Evolutionary conservation across 2,329 filamentous ascomycete genomes (phyloP).

Genomic region (Xylaria sp.): DNA sequence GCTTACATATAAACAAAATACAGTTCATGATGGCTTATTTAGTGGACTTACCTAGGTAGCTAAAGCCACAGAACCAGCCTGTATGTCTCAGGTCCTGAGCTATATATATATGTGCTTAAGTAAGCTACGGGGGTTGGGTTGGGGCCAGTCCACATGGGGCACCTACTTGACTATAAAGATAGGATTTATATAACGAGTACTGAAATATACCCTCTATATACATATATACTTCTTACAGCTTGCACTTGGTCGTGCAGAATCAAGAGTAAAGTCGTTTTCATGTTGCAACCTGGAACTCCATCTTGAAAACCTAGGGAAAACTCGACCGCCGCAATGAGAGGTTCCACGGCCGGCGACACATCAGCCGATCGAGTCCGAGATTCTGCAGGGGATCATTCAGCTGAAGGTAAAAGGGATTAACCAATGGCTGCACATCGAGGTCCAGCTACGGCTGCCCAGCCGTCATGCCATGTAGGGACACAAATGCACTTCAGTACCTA

Average conservation of each 20-base stretch:
- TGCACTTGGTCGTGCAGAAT: background rate
- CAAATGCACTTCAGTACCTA: background rate
- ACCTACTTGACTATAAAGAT: no score
- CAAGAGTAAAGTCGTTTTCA: background rate
- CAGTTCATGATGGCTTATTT: constrained; percentile 13
- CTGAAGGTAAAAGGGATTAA: background rate
- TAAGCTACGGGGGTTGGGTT: no score
- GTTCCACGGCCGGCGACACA: background rate
- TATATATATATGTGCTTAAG: no score
- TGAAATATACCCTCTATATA: background rate
- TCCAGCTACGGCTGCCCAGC: background rate
- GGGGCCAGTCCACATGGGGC: no score
- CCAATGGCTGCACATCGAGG: background rate
- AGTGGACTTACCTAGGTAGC: background rate
- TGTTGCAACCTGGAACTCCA: background rate
- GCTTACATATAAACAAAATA: constrained; percentile 21
- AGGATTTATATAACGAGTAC: background rate
- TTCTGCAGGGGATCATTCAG: background rate
- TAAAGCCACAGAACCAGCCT: background rate
- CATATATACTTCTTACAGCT: background rate
- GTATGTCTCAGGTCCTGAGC: background rate
- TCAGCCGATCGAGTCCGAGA: no score
- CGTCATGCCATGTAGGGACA: background rate
- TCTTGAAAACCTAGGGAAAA: background rate
- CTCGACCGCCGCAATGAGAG: background rate